A percentile compares a stretch with the other conserved stretches of the same genome.
Evolutionary conservation across 2,329 filamentous ascomycete genomes (phyloP).

Genomic region (Ceratocystis alfenasii): DNA sequence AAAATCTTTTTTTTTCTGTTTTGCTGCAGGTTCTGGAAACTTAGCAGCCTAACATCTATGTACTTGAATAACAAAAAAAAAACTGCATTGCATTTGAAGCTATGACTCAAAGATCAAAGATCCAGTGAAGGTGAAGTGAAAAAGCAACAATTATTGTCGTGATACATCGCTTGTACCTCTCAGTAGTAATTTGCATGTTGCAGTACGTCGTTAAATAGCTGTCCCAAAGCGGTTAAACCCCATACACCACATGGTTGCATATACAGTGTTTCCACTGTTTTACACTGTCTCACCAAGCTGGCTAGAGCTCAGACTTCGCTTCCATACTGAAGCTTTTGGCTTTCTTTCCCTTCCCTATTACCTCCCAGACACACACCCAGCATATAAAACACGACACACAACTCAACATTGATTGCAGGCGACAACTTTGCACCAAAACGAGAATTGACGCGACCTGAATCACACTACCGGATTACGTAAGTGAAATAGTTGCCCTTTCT

Average conservation of each 20-base stretch:
- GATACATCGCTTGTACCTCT: not conserved
- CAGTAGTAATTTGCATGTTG: not conserved
- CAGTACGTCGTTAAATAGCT: not conserved
- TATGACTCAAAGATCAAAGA: not conserved
- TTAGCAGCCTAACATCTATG: not conserved
- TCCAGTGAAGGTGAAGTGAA: not conserved
- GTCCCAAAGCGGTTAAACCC: not conserved
- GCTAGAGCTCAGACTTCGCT: not conserved
- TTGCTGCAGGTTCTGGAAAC: constrained; percentile 18
- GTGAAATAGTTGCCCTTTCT: too few species aligned
- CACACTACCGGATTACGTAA: too few species aligned
- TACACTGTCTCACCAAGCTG: not conserved
- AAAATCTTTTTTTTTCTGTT: not conserved
- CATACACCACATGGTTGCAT: not conserved
- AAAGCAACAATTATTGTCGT: not conserved
- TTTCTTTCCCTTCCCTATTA: too few species aligned
- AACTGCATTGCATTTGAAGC: not conserved
- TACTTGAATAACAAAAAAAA: not conserved
- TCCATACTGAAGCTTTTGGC: not conserved
- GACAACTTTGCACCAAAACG: too few species aligned
- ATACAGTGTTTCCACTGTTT: not conserved
- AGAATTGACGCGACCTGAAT: too few species aligned
- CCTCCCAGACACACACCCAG: too few species aligned
- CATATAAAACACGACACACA: too few species aligned
- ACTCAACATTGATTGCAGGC: too few species aligned